A percentile compares a stretch with the other conserved stretches of the same genome.
Evolutionary conservation across 225 moss, liverwort and hornwort genomes (phyloP).

Genomic region (Straminergon stramineum): DNA sequence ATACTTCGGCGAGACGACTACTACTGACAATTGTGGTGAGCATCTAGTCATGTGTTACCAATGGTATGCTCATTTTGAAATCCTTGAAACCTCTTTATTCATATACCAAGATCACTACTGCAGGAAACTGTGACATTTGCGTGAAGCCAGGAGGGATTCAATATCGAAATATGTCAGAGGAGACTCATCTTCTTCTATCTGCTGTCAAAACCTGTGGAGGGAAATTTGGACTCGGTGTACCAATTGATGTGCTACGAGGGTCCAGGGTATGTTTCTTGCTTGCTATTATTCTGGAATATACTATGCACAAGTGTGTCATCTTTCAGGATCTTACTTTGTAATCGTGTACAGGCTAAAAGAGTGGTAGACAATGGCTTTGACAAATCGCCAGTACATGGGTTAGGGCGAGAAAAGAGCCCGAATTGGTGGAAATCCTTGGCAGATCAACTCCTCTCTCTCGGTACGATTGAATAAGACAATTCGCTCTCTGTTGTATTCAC

Average conservation of each 20-base stretch:
- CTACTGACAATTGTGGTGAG: constrained; percentile 53
- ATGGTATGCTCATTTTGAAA: not conserved
- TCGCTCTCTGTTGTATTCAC: not conserved
- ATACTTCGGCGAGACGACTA: constrained; percentile 64
- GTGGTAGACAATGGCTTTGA: constrained; percentile 56
- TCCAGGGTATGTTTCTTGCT: constrained; percentile 36
- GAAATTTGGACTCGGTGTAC: constrained; percentile 72
- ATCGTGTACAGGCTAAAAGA: constrained; percentile 50
- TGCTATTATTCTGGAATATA: not conserved
- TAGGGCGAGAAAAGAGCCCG: constrained; percentile 56
- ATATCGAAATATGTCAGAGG: constrained; percentile 52
- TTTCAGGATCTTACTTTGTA: not conserved
- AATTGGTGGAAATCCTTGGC: constrained; percentile 91
- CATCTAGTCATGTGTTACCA: not conserved
- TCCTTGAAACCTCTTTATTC: not conserved
- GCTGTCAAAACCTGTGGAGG: constrained; percentile 68
- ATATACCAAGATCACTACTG: not conserved
- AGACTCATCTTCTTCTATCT: constrained; percentile 65
- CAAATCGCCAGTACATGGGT: constrained; percentile 66
- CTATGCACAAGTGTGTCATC: not conserved
- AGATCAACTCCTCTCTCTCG: constrained; percentile 64
- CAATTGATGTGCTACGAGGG: constrained; percentile 86
- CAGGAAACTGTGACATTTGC: constrained; percentile 84
- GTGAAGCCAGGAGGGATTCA: constrained; percentile 50
- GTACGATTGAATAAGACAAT: not conserved